Percentiles rank a stretch among this genome's conserved stretches.
Conservation (phyloP, 2,329 filamentous ascomycete genomes). For the Trichophyton equinum region DNA sequence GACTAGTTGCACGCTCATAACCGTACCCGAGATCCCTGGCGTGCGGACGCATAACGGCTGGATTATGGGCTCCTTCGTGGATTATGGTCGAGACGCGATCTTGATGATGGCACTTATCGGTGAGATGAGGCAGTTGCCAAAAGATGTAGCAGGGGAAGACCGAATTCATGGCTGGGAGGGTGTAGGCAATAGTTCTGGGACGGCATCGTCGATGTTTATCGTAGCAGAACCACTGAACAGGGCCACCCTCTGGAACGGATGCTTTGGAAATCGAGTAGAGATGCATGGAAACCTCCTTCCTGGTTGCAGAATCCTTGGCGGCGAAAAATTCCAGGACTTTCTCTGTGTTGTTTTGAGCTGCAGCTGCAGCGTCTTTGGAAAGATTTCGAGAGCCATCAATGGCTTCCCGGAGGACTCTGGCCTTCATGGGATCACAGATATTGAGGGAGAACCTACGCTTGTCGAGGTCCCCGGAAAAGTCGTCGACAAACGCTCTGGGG, state of each 20-base stretch:
- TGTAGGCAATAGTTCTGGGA: conserved; percentile 48
- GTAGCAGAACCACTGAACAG: conserved; percentile 46
- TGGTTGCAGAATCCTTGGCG: conserved; percentile 36
- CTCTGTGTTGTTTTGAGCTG: conserved; percentile 30
- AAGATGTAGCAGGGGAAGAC: conserved; percentile 53
- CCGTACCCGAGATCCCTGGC: conserved; percentile 49
- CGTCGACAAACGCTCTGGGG: conserved; percentile 32
- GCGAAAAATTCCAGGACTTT: conserved; percentile 54
- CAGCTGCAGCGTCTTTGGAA: conserved; percentile 22
- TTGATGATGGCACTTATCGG: conserved; percentile 47
- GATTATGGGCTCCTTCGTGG: conserved; percentile 54
- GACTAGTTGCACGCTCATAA: conserved; percentile 37
- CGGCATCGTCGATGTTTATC: conserved; percentile 45
- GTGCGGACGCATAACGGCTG: conserved; percentile 41
- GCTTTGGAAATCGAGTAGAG: conserved; percentile 44
- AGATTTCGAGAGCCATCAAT: conserved; percentile 41
- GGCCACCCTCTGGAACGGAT: conserved; percentile 40
- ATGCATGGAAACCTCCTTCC: conserved; percentile 39
- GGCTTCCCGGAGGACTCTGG: conserved; percentile 37
- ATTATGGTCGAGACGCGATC: conserved; percentile 53
- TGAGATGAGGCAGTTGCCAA: conserved; percentile 30
- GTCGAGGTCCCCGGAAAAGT: neutral
- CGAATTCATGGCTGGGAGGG: conserved; percentile 40
- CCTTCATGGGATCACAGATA: conserved; percentile 41
- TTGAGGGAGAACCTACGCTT: conserved; percentile 26